These are phyloP conservation scores for Stagonosporopsis vannaccii DNA, from an alignment of 2,329 filamentous ascomycete species.

Conservation along the genomic window DNA sequence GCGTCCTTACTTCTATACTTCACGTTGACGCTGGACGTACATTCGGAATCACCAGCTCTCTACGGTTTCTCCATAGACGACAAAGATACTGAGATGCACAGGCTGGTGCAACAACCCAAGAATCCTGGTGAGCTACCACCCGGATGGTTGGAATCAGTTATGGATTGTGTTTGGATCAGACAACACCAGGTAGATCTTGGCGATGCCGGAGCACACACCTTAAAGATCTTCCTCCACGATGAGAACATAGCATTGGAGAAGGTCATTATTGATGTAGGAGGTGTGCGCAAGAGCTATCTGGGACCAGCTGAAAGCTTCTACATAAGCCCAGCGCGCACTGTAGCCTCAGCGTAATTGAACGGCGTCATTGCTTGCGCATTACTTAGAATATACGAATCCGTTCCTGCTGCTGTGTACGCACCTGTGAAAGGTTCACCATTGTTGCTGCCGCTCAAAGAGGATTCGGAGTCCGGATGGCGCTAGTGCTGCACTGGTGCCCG, in stretches of 20 bases:
- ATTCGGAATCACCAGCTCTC: background rate
- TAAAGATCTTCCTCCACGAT: background rate
- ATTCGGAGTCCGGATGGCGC: no score
- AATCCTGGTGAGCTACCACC: background rate
- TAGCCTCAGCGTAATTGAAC: no score
- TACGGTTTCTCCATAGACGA: background rate
- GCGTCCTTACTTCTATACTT: background rate
- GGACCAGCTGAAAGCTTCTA: background rate
- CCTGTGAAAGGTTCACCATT: no score
- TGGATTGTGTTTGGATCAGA: conserved; percentile 1
- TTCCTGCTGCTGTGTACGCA: no score
- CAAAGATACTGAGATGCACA: background rate
- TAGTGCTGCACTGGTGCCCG: no score
- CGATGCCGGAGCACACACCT: background rate
- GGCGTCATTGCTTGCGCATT: no score
- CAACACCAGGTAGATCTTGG: background rate
- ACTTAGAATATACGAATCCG: no score
- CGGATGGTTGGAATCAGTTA: background rate
- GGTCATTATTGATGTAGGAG: background rate
- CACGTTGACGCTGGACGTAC: background rate
- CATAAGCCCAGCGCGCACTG: no score
- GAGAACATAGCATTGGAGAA: background rate
- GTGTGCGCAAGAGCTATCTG: background rate
- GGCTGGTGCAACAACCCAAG: background rate
- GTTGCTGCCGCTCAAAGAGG: no score